phyloP scores from a whole-genome alignment of 192 early-diverging fungal genomes.

The Coemansia pectinata region DNA sequence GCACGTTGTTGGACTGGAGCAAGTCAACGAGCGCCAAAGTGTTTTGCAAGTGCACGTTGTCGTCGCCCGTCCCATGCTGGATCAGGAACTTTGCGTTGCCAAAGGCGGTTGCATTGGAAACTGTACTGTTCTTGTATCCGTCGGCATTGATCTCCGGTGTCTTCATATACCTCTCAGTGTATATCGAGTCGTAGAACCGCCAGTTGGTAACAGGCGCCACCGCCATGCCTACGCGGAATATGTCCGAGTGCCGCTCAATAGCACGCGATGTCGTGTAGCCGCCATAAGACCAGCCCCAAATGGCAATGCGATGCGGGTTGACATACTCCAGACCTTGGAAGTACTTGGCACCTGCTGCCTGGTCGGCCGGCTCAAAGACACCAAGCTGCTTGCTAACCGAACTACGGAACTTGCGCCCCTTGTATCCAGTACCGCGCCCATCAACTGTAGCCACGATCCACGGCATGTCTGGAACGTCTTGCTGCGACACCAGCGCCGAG shows the following conservation, averaged over 20 bases:
- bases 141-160: conserved; percentile 73
- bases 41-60: conserved; percentile 93
- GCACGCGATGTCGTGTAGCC: conserved; percentile 85
- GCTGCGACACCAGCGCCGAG: conserved; percentile 62
- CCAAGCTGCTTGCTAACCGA: conserved; percentile 80
- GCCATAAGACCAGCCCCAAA: conserved; percentile 99
- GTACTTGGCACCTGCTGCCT: conserved; percentile 79
- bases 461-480: conserved; percentile 55
- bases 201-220: conserved; percentile 97
- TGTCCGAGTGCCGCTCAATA: conserved; percentile 78
- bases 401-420: conserved; percentile 79
- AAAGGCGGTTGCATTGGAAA: conserved; percentile 83
- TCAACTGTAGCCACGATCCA: conserved; percentile 80
- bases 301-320: conserved; percentile 75
- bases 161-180: conserved; percentile 97
- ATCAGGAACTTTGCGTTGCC: conserved; percentile 74
- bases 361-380: conserved; percentile 78
- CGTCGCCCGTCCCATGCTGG: conserved; percentile 91
- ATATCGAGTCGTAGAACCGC: conserved; percentile 85
- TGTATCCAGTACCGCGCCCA: conserved; percentile 86
- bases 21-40: conserved; percentile 73
- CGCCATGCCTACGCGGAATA: conserved; percentile 84
- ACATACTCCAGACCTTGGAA: conserved; percentile 69
- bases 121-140: conserved; percentile 78
- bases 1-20: conserved; percentile 71